Conservation (phyloP, 2,329 filamentous ascomycete species). For the Alternaria solani region DNA sequence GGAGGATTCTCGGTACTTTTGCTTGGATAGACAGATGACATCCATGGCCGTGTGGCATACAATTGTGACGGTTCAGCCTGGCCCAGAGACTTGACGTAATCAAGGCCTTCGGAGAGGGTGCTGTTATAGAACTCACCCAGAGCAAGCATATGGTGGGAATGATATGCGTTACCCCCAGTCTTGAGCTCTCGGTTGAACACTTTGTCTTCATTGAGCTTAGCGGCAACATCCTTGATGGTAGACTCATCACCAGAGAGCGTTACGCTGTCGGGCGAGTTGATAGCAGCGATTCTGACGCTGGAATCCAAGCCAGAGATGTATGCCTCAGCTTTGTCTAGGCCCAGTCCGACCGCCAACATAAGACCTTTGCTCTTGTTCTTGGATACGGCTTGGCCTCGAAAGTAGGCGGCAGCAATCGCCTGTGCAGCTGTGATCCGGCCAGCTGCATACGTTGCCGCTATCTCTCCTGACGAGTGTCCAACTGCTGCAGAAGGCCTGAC, state of each 20-base stretch:
- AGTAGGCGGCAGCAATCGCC: conserved; percentile 25
- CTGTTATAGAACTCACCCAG: conserved; percentile 8
- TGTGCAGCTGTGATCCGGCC: conserved; percentile 16
- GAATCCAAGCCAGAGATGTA: background rate
- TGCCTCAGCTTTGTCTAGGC: conserved; percentile 28
- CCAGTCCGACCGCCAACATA: conserved; percentile 47
- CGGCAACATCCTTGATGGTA: conserved; percentile 46
- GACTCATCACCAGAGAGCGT: conserved; percentile 57
- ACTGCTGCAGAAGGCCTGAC: conserved; percentile 25
- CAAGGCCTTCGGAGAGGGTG: too few relatives aligned
- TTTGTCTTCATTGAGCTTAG: conserved; percentile 44
- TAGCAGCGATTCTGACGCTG: background rate
- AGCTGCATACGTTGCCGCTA: conserved; percentile 34
- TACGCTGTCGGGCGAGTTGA: conserved; percentile 54
- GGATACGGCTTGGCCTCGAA: conserved; percentile 15
- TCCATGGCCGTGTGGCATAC: too few relatives aligned
- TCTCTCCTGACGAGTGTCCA: conserved; percentile 41
- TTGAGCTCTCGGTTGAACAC: conserved; percentile 52
- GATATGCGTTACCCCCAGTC: conserved; percentile 55
- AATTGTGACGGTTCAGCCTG: too few relatives aligned
- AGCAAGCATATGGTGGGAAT: conserved; percentile 54
- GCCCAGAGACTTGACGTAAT: too few relatives aligned
- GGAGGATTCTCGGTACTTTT: too few relatives aligned
- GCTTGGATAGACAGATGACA: too few relatives aligned
- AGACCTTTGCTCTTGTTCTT: conserved; percentile 15